phyloP scores from a whole-genome alignment of 768 basidiomycete genomes.

The Phlegmacium glaucopus region DNA sequence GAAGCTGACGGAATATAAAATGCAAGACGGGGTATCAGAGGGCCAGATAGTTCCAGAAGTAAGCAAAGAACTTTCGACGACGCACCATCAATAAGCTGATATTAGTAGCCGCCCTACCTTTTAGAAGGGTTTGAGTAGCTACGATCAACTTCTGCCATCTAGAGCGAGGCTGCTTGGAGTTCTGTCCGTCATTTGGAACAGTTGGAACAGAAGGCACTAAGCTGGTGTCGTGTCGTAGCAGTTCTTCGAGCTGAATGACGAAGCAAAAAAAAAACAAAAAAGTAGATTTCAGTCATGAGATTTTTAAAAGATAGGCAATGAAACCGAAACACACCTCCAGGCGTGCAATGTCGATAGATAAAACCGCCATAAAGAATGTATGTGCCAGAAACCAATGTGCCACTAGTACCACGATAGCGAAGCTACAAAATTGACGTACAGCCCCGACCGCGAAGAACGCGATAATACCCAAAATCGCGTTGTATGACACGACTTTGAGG shows the following conservation, averaged over 20 bases:
- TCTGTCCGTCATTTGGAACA: conserved; percentile 20
- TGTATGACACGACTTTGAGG: conserved; percentile 87
- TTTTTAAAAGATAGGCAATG: not conserved
- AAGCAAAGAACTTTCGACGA: conserved; percentile 7
- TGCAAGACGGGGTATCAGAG: conserved; percentile 5
- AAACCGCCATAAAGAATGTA: conserved; percentile 91
- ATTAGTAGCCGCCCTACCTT: conserved; percentile 70
- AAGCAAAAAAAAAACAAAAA: conserved; percentile 5
- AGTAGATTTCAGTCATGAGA: too few species aligned
- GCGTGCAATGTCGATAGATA: conserved; percentile 94
- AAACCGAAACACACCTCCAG: conserved; percentile 57
- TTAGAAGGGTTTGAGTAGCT: conserved; percentile 45
- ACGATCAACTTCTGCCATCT: conserved; percentile 41
- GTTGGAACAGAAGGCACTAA: conserved; percentile 42
- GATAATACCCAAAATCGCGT: conserved; percentile 72
- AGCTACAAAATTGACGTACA: conserved; percentile 89
- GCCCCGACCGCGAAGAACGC: conserved; percentile 74
- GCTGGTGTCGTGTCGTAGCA: conserved; percentile 70
- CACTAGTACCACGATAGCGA: conserved; percentile 90
- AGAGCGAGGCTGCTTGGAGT: conserved; percentile 38
- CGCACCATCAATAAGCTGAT: conserved; percentile 77
- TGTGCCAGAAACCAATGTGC: conserved; percentile 98
- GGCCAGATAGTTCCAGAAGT: conserved; percentile 3
- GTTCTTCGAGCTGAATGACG: conserved; percentile 67
- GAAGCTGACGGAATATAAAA: conserved; percentile 44